Evolutionary conservation across 2,329 filamentous ascomycete species (phyloP).

Genomic region (Fusarium metavorans): DNA sequence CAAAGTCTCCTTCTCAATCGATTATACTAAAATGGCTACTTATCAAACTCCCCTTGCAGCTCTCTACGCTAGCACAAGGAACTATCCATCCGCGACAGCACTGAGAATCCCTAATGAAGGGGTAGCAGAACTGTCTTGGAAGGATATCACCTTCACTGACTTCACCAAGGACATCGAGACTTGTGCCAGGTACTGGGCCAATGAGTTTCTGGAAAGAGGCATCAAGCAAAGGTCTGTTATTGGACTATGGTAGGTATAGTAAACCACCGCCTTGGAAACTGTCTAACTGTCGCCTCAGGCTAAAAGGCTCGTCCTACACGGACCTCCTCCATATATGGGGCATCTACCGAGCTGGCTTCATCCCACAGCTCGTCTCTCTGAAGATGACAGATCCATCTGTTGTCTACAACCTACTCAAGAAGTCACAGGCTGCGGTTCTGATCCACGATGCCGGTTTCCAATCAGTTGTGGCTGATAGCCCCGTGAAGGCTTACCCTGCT

Average conservation of each 20-base stretch:
- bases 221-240: slow-evolving; percentile 19
- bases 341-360: slow-evolving; percentile 34
- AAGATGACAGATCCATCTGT: slow-evolving; percentile 31
- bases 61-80: not conserved
- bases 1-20: not conserved
- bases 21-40: not conserved
- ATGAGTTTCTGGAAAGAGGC: not conserved
- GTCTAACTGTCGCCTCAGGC: slow-evolving; percentile 1
- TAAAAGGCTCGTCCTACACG: slow-evolving; percentile 25
- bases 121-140: slow-evolving; percentile 1
- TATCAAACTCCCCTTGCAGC: slow-evolving; percentile 11
- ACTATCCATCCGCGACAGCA: slow-evolving; percentile 9
- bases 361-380: slow-evolving; percentile 35
- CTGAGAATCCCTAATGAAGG: slow-evolving; percentile 21
- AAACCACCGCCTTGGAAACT: fast-evolving
- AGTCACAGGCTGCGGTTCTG: slow-evolving; percentile 19
- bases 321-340: slow-evolving; percentile 35
- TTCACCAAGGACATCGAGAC: slow-evolving; percentile 24
- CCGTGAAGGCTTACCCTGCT: slow-evolving; percentile 1
- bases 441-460: slow-evolving; percentile 17
- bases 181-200: slow-evolving; percentile 24
- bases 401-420: slow-evolving; percentile 24
- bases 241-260: slow-evolving; percentile 29
- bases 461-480: not conserved
- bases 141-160: slow-evolving; percentile 15